These are phyloP conservation scores for Streptanthus diversifolius DNA, from an alignment of 345 rosid genomes.

Conservation along the genomic window DNA sequence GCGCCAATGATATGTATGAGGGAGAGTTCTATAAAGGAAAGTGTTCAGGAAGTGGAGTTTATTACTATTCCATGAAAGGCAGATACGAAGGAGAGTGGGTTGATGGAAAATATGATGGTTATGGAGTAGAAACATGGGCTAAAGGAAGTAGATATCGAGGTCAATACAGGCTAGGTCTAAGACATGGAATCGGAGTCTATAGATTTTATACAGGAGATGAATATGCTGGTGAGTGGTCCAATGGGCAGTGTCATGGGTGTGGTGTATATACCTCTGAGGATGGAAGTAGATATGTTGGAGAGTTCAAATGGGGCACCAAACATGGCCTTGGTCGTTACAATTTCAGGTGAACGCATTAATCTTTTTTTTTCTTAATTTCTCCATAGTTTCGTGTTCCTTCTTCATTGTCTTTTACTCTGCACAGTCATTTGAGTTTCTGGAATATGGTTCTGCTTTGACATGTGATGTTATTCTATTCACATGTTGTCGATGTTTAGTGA, in stretches of 20 bases:
- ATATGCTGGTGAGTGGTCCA: conserved; percentile 72
- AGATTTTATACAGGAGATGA: conserved; percentile 63
- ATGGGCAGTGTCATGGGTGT: conserved; percentile 74
- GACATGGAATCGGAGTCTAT: conserved; percentile 70
- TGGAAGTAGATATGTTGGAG: conserved; percentile 61
- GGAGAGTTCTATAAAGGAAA: conserved; percentile 71
- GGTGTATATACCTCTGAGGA: conserved; percentile 64
- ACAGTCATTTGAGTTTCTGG: neutral
- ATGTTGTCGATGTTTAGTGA: neutral
- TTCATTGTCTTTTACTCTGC: neutral
- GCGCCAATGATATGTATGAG: conserved; percentile 62
- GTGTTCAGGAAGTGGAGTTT: conserved; percentile 73
- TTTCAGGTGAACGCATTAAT: conserved; percentile 49
- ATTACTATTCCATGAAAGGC: conserved; percentile 55
- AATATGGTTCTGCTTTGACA: neutral
- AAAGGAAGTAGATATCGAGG: conserved; percentile 75
- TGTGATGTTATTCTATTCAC: neutral
- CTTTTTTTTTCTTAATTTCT: neutral
- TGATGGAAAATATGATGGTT: conserved; percentile 70
- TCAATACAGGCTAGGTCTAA: conserved; percentile 63
- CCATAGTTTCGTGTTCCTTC: neutral
- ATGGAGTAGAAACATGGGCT: conserved; percentile 78
- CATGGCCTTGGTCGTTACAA: conserved; percentile 70
- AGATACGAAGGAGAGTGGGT: conserved; percentile 78
- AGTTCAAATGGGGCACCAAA: conserved; percentile 73